A percentile compares a stretch with the other conserved stretches of the same genome.
phyloP scores from a whole-genome alignment of 805 yeast genomes.

The Candida hungchunana region DNA sequence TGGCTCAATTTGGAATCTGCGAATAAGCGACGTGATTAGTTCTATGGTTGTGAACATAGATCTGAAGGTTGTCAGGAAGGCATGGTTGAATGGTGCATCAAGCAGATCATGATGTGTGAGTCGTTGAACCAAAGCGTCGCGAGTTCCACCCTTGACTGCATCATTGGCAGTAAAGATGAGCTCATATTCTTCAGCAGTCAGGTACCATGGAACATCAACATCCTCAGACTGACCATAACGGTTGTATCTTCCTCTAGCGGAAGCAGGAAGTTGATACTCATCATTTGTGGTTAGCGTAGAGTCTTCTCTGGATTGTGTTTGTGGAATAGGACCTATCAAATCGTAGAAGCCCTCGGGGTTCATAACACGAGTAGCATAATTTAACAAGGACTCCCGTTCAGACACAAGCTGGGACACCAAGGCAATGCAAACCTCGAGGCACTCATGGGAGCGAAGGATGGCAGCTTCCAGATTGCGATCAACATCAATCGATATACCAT shows the following conservation, averaged over 20 bases:
- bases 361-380: constrained; percentile 75
- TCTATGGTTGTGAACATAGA: constrained; percentile 68
- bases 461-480: constrained; percentile 29
- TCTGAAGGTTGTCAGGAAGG: constrained; percentile 70
- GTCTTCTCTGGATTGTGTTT: constrained; percentile 38
- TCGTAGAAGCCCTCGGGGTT: constrained; percentile 57
- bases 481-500: constrained; percentile 32
- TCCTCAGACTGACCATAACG: constrained; percentile 15
- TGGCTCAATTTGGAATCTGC: constrained; percentile 66
- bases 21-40: constrained; percentile 53
- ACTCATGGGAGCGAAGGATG: constrained; percentile 31
- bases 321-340: constrained; percentile 42
- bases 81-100: constrained; percentile 60
- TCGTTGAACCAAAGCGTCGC: constrained; percentile 72
- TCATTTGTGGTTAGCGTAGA: constrained; percentile 23
- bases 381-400: constrained; percentile 64
- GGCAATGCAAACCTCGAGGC: constrained; percentile 31
- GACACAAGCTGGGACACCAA: constrained; percentile 58
- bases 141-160: constrained; percentile 77
- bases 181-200: constrained; percentile 61
- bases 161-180: constrained; percentile 64
- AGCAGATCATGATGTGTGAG: constrained; percentile 67
- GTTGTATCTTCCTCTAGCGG: constrained; percentile 23
- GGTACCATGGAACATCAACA: constrained; percentile 61
- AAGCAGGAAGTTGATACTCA: constrained; percentile 27